Conservation (phyloP, 768 basidiomycete genomes). For the Tylopilus balloui region DNA sequence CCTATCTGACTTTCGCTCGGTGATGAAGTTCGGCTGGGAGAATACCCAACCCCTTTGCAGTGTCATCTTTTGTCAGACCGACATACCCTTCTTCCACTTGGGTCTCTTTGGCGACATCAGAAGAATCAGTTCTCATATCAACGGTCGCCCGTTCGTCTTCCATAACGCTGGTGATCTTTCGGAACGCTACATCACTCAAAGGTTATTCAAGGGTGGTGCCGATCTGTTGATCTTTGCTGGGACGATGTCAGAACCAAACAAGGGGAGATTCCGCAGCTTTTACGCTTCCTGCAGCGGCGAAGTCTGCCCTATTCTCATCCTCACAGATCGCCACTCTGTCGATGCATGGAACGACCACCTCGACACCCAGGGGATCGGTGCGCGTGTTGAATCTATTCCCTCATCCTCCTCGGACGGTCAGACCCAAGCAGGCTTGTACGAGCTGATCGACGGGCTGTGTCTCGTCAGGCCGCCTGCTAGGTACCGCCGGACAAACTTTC, state of each 20-base stretch:
- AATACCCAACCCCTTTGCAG: constrained; percentile 12
- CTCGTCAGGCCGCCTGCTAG: constrained; percentile 22
- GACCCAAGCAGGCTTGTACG: constrained; percentile 1
- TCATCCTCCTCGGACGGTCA: background rate
- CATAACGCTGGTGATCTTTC: constrained; percentile 15
- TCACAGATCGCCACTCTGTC: constrained; percentile 10
- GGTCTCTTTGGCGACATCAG: constrained; percentile 17
- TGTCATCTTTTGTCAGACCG: constrained; percentile 20
- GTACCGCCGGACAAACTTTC: constrained; percentile 9
- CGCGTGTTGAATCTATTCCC: constrained; percentile 11
- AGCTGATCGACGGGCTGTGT: constrained; percentile 21
- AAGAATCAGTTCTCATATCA: constrained; percentile 18
- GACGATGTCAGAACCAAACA: constrained; percentile 7
- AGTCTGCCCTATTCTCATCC: constrained; percentile 22
- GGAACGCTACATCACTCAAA: constrained; percentile 14
- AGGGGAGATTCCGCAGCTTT: constrained; percentile 7
- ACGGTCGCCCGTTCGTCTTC: constrained; percentile 24
- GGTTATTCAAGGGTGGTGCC: constrained; percentile 19
- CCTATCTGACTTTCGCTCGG: constrained; percentile 24
- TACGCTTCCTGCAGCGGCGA: constrained; percentile 21
- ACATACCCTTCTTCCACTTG: constrained; percentile 10
- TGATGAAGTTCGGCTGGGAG: constrained; percentile 26
- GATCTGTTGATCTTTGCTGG: constrained; percentile 25
- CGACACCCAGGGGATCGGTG: constrained; percentile 8
- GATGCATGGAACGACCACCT: constrained; percentile 13